Base-by-base conservation (phyloP, 2,329 filamentous ascomycete genomes). In the Hymenoscyphus scutula region DNA sequence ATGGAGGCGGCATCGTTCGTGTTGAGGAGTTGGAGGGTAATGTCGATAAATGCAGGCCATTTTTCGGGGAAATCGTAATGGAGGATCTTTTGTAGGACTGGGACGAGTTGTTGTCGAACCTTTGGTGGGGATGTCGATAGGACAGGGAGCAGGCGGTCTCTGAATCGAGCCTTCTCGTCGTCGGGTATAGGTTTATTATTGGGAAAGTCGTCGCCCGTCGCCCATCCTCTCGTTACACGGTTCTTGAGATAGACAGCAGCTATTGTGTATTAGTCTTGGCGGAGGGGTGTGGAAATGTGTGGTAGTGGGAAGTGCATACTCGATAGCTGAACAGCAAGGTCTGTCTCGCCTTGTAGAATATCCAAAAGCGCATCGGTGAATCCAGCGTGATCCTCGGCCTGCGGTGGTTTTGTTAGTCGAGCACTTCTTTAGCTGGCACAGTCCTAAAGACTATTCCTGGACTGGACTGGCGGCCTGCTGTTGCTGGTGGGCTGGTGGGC, bases 231-330 rank as follows among this genome's bases (percentile, higher is more conserved):
- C 76, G 90, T 94, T 76, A 98, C 90, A 75, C 93, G 90, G 80
- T 99, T 98, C 81, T 99, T 99, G 76, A 98, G 87, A 79, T 98
- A 99, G 71, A 99, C 91, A 74, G 94, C 93, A 74, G 92, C 94
- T 97, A 77, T 66, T 57, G 64, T 65, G 69, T 63, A 65, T 74
- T 69, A 73, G 72, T 68, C 70, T 67, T 65, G 66, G 68, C 51
- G 67, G 67, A 41, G 70, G 64, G 65, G 70, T 67, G 66, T 66
- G 60, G 65, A 62, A 54, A 48, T 64, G 51, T 58, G 61, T 13
- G 53, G 58, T 55, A n/a, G n/a, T n/a, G n/a, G 59, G 65, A 62
- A 63, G 69, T 69, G 80, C 88, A 74, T 89, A 98, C 94, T 91
- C 65, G 94, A 94, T 62, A 97, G 84, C 73, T 93, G 89, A 70